A percentile compares a stretch with the other conserved stretches of the same genome.
These are phyloP conservation scores for Orychophragmus violaceus DNA, from an alignment of 345 rosid species.

Conservation along the genomic window DNA sequence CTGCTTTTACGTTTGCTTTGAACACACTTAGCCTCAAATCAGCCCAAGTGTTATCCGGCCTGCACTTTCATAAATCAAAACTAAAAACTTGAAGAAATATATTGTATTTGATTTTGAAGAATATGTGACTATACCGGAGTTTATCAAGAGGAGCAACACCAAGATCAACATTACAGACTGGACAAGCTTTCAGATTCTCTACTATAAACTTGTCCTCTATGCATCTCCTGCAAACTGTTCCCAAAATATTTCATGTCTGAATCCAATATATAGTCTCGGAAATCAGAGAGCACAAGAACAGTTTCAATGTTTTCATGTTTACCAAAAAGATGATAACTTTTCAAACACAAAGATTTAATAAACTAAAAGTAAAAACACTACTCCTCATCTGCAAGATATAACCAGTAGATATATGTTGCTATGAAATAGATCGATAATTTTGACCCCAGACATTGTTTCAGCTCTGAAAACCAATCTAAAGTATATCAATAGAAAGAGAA, in stretches of 20 bases:
- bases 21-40: not conserved
- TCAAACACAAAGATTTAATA: not conserved
- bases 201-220: not conserved
- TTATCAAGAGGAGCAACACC: constrained; percentile 13
- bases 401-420: not conserved
- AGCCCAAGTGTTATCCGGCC: not conserved
- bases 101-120: not conserved
- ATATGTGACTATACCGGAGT: constrained; percentile 12
- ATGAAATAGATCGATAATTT: not conserved
- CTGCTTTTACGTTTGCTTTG: not conserved
- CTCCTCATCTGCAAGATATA: not conserved
- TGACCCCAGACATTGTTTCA: not conserved
- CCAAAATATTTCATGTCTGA: not conserved
- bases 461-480: not conserved
- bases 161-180: constrained; percentile 22
- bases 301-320: not conserved
- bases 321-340: not conserved
- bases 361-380: not conserved
- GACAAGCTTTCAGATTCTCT: constrained; percentile 14
- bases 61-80: constrained; percentile 15
- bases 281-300: not conserved
- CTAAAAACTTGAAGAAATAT: not conserved
- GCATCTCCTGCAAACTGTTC: constrained; percentile 22
- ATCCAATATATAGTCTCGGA: not conserved
- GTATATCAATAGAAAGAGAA: not conserved